A percentile compares a stretch with the other conserved stretches of the same genome.
phyloP scores from a whole-genome alignment of 257 asterid species.

The Solanum ossicruentum region DNA sequence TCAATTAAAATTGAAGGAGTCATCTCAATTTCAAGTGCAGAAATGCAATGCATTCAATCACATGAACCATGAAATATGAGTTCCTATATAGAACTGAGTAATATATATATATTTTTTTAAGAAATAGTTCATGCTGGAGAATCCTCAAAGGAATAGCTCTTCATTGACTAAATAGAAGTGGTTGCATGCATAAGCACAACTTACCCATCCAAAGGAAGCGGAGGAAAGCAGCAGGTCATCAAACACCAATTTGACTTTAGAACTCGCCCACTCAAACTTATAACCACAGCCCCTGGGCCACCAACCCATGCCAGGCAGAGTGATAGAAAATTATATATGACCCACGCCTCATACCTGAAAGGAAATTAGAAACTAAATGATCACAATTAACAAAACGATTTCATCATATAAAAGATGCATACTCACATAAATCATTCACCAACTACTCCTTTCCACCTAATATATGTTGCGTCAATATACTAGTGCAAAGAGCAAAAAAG shows the following conservation, averaged over 20 bases:
- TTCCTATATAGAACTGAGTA: neutral
- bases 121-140: neutral
- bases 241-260: slow-evolving; percentile 87
- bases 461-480: neutral
- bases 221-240: slow-evolving; percentile 94
- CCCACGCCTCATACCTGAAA: slow-evolving; percentile 99
- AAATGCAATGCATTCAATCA: neutral
- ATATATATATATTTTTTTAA: neutral
- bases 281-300: slow-evolving; percentile 98
- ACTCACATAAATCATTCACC: neutral
- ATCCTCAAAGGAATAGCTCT: neutral
- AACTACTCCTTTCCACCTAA: neutral
- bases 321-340: slow-evolving; percentile 91
- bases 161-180: neutral
- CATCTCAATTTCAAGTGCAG: neutral
- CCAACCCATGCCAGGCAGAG: slow-evolving; percentile 99
- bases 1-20: neutral
- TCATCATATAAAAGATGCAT: neutral
- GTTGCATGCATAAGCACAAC: slow-evolving; percentile 4
- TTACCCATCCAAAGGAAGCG: slow-evolving; percentile 92
- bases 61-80: neutral
- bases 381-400: neutral
- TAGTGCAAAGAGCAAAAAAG: neutral
- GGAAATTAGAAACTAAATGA: slow-evolving; percentile 4
- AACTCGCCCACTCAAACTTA: slow-evolving; percentile 70